Percentiles rank a stretch among this genome's conserved stretches.
phyloP scores from a whole-genome alignment of 495 filamentous ascomycete genomes.

The Bathelium albidoporum region DNA sequence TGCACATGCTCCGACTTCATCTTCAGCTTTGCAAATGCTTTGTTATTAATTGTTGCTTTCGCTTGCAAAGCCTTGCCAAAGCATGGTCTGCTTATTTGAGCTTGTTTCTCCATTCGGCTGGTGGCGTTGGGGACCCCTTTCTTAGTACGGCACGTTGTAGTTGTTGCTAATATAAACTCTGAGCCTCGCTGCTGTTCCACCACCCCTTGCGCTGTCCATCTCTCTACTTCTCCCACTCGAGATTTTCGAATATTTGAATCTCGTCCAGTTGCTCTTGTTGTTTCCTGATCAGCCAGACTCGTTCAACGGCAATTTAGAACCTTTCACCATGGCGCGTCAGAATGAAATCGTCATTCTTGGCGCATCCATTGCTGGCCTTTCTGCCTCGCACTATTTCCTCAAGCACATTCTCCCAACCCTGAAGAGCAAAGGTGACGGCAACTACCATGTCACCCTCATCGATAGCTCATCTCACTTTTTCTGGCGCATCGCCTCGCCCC shows the following conservation, averaged over 20 bases:
- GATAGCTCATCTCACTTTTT: slow-evolving; percentile 30
- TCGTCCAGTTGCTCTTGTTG: too few relatives aligned
- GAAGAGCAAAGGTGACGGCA: slow-evolving; percentile 12
- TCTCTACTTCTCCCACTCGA: neutral
- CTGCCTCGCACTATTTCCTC: slow-evolving; percentile 19
- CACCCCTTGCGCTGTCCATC: neutral
- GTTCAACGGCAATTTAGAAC: neutral
- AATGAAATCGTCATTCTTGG: slow-evolving; percentile 30
- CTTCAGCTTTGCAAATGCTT: neutral
- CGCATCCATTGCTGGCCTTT: slow-evolving; percentile 22
- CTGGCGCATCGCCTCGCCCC: slow-evolving; percentile 29
- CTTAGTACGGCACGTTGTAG: too few relatives aligned
- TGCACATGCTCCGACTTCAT: neutral
- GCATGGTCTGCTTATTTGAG: neutral
- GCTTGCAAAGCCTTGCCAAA: neutral
- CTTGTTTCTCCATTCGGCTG: neutral
- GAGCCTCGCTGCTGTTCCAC: neutral
- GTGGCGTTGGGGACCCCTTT: too few relatives aligned
- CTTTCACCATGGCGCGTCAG: slow-evolving; percentile 17
- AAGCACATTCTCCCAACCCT: slow-evolving; percentile 24
- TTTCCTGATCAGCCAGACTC: too few relatives aligned
- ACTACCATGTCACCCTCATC: slow-evolving; percentile 31
- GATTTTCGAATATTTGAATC: too few relatives aligned
- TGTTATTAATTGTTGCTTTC: neutral
- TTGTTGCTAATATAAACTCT: neutral